Evolutionary conservation across 2,329 filamentous ascomycete species (phyloP).

Genomic region (Verticillium nubilum): DNA sequence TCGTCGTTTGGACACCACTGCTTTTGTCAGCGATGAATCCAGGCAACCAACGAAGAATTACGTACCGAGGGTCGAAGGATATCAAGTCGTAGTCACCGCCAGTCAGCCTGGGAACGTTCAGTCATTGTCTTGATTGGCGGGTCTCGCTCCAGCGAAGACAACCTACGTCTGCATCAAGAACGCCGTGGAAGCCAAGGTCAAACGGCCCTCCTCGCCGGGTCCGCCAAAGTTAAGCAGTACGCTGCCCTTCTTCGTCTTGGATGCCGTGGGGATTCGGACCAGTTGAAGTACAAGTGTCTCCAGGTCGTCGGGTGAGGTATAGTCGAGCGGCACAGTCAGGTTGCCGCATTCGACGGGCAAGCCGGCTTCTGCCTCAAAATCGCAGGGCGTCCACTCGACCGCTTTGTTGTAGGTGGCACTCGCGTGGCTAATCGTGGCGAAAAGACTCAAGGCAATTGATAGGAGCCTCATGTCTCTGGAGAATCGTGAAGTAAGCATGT

Average conservation of each 20-base stretch:
- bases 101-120: constrained; percentile 5
- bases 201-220: constrained; percentile 17
- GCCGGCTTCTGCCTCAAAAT: not conserved
- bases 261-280: constrained; percentile 21
- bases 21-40: not conserved
- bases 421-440: not conserved
- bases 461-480: not conserved
- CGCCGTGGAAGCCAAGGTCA: not conserved
- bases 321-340: not conserved
- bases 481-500: not conserved
- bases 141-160: not conserved
- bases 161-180: not conserved
- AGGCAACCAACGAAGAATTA: not conserved
- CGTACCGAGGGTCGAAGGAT: constrained; percentile 15
- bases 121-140: not conserved
- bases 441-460: not conserved
- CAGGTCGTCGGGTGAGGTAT: not conserved
- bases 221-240: constrained; percentile 34
- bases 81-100: constrained; percentile 16
- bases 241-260: constrained; percentile 25
- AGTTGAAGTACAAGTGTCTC: constrained; percentile 22
- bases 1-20: not conserved
- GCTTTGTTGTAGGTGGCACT: not conserved
- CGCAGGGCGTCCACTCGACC: not conserved
- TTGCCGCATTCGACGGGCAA: not conserved